These are phyloP conservation scores for Leccinum proliferum DNA, from an alignment of 1,284 basidiomycete species.

Conservation along the genomic window DNA sequence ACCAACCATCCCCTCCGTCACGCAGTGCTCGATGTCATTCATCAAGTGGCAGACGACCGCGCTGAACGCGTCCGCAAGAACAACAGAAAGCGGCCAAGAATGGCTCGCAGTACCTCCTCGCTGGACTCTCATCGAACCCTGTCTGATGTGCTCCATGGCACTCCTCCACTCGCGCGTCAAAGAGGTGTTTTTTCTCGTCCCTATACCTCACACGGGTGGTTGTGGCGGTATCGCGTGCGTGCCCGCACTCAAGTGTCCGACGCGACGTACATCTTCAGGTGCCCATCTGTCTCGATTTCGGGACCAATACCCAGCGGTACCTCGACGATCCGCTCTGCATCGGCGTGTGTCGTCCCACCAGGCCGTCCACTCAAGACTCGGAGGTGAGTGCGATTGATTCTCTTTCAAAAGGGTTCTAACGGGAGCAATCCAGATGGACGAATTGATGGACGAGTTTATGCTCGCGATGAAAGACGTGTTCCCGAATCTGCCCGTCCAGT, in stretches of 20 bases:
- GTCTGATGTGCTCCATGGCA: conserved; percentile 95
- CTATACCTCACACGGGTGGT: conserved; percentile 71
- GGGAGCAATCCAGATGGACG: conserved; percentile 46
- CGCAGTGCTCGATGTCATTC: conserved; percentile 73
- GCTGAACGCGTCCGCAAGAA: conserved; percentile 17
- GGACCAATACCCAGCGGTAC: conserved; percentile 73
- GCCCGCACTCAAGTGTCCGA: conserved; percentile 37
- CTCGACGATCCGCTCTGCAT: conserved; percentile 80
- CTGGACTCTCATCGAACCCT: conserved; percentile 83
- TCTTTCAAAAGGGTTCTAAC: conserved; percentile 2
- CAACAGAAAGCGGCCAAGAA: conserved; percentile 34
- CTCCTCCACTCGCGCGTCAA: conserved; percentile 86
- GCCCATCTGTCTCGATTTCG: conserved; percentile 74
- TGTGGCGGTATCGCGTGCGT: conserved; percentile 68
- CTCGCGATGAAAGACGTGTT: conserved; percentile 59
- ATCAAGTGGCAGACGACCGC: conserved; percentile 57
- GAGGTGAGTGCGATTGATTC: conserved; percentile 28
- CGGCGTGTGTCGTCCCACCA: conserved; percentile 56
- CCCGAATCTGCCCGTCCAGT: conserved; percentile 74
- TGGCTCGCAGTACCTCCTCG: conserved; percentile 75
- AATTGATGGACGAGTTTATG: conserved; percentile 85
- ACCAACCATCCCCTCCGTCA: conserved; percentile 77
- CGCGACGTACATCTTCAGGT: conserved; percentile 23
- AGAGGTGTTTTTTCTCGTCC: conserved; percentile 71
- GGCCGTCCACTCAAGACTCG: conserved; percentile 41